Conservation (phyloP, 164 flowering plant species). For the Tinospora cordifolia region DNA sequence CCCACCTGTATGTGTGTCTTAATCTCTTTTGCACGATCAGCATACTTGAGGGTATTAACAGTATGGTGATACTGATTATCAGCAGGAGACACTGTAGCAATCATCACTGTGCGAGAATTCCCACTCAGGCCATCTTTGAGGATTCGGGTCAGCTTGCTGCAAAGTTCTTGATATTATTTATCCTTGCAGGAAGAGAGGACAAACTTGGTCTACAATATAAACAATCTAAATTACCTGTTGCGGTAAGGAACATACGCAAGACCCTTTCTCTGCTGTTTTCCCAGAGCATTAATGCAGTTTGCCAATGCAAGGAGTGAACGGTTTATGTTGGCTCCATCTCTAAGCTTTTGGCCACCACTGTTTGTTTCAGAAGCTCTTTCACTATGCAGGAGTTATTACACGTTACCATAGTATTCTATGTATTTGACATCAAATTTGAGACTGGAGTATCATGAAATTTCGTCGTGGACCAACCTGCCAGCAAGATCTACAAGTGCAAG, state of each 20-base stretch:
- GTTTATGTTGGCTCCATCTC: slow-evolving; percentile 92
- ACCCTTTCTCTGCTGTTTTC: slow-evolving; percentile 89
- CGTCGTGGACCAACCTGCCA: slow-evolving; percentile 40
- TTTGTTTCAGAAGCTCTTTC: slow-evolving; percentile 94
- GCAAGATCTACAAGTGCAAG: slow-evolving; percentile 96
- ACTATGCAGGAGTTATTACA: slow-evolving; percentile 31
- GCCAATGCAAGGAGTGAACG: slow-evolving; percentile 93
- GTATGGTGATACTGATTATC: slow-evolving; percentile 79
- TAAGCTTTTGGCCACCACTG: slow-evolving; percentile 75
- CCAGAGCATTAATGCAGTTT: slow-evolving; percentile 88
- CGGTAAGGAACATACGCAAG: slow-evolving; percentile 95
- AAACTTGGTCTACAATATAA: not conserved
- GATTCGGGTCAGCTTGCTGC: slow-evolving; percentile 84
- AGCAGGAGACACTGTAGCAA: slow-evolving; percentile 84
- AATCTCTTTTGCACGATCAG: slow-evolving; percentile 89
- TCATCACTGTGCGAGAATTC: slow-evolving; percentile 83
- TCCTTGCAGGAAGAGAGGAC: slow-evolving; percentile 6
- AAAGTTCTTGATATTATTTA: slow-evolving; percentile 21
- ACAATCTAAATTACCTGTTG: slow-evolving; percentile 49
- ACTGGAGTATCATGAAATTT: not conserved
- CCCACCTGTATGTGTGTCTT: slow-evolving; percentile 79
- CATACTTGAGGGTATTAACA: slow-evolving; percentile 83
- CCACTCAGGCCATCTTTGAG: slow-evolving; percentile 95
- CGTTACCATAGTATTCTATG: not conserved
- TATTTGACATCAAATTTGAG: not conserved